Conservation (phyloP, 495 filamentous ascomycete genomes). For the Ascodesmis nigricans region DNA sequence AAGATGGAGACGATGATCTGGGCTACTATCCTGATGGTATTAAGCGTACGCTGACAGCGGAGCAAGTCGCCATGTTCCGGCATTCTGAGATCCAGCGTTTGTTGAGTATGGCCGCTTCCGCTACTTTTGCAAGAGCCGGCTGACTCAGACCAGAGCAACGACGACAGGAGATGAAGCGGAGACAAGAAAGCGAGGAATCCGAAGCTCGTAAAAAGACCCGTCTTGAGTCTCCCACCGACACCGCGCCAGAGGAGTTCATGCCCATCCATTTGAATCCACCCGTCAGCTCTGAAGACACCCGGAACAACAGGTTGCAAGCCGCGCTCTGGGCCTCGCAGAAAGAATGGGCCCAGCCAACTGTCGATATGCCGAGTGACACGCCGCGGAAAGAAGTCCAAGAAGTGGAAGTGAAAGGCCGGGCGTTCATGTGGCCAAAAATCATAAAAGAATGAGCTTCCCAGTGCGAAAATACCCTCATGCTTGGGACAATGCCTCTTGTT, state of each 20-base stretch:
- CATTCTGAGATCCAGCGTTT: slow-evolving; percentile 68
- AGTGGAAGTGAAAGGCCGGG: slow-evolving; percentile 11
- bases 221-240: too few species aligned
- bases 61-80: slow-evolving; percentile 74
- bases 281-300: slow-evolving; percentile 2
- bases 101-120: slow-evolving; percentile 20
- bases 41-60: slow-evolving; percentile 80
- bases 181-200: slow-evolving; percentile 2
- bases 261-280: slow-evolving; percentile 3
- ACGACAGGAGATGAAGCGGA: slow-evolving; percentile 1
- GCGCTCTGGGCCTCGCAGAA: slow-evolving; percentile 16
- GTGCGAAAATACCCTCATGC: too few species aligned
- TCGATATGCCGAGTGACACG: slow-evolving; percentile 10
- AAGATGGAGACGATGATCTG: slow-evolving; percentile 45
- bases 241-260: too few species aligned
- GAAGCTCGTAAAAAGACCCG: too few species aligned
- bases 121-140: slow-evolving; percentile 2
- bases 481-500: too few species aligned
- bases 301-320: slow-evolving; percentile 15
- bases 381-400: slow-evolving; percentile 5
- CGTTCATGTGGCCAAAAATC: slow-evolving; percentile 21
- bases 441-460: slow-evolving; percentile 4
- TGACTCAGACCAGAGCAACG: slow-evolving; percentile 3
- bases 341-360: slow-evolving; percentile 13
- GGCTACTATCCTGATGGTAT: slow-evolving; percentile 79